Conservation (phyloP, 2,329 filamentous ascomycete genomes). For the Cladophialophora chaetospira region DNA sequence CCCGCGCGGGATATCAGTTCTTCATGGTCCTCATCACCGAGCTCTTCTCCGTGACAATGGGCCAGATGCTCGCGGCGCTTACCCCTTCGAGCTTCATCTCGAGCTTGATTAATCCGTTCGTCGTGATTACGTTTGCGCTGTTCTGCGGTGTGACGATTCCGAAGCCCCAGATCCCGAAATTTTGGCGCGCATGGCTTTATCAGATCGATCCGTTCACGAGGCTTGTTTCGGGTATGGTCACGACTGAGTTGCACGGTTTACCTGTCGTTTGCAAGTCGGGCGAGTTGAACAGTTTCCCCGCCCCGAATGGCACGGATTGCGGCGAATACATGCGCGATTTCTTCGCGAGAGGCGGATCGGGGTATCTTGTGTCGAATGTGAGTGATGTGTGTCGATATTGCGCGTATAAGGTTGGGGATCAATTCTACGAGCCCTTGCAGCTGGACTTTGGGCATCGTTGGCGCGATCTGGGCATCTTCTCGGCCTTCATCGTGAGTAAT, state of each 20-base stretch:
- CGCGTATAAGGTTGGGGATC: conserved; percentile 74
- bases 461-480: conserved; percentile 79
- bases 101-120: conserved; percentile 76
- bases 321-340: conserved; percentile 74
- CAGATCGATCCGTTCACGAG: conserved; percentile 81
- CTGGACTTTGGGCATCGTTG: conserved; percentile 71
- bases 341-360: conserved; percentile 67
- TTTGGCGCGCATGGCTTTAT: conserved; percentile 81
- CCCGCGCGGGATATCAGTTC: conserved; percentile 81
- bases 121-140: conserved; percentile 78
- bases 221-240: conserved; percentile 76
- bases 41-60: conserved; percentile 79
- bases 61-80: conserved; percentile 72
- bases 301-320: conserved; percentile 68
- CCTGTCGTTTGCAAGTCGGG: conserved; percentile 60
- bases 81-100: conserved; percentile 79
- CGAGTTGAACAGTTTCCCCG: conserved; percentile 70
- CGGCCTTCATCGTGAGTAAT: conserved; percentile 76
- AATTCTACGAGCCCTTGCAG: conserved; percentile 72
- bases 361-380: conserved; percentile 69
- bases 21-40: conserved; percentile 82
- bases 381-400: conserved; percentile 77
- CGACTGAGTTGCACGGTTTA: conserved; percentile 71
- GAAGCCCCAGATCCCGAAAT: conserved; percentile 71
- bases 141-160: conserved; percentile 89